Base-by-base conservation (phyloP, 257 asterid genomes). In the Lavandula angustifolia region DNA sequence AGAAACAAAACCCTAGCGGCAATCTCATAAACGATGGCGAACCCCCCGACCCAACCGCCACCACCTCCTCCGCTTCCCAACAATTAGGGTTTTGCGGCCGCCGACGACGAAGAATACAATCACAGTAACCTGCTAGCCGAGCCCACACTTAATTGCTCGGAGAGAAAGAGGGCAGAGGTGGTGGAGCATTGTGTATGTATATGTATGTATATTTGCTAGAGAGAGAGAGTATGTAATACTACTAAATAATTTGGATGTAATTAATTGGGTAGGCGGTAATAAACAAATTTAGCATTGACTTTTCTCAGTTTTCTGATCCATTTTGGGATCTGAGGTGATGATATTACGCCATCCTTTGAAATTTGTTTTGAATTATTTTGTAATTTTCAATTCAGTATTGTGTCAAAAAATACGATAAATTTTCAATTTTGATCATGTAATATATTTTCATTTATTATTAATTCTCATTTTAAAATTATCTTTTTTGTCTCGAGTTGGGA, bases 11-110 rank as follows among this genome's bases (percentile, higher is more conserved):
- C 27, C 59, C 46, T 53, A 60, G 48, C 37, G 42, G n/a, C 6
- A 59, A 64, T 65, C 73, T 68, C 53, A 42, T 60, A 44, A 60
- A 33, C 33, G 38, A 7, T 16, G 50, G 69, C 34, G 37, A 69
- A 72, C 42, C 60, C 35, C 67, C 35, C 56, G 33, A 33, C 54
- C 73, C 67, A 22, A 66, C 66, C 63, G 33, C 54, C 37, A 29
- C 62, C 27, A 18, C 70, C 50, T 22, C 27, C 27, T 22, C 27
- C 27, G 48, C 51, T 22, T 33, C 33, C 41, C 47, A 55, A 31
- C 18, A 70, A 62, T 65, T 69, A 78, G 83, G 83, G 78, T 54
- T 78, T 69, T 62, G 72, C 59, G 67, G 57, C 69, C 60, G 73
- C 42, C 27, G 2, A 22, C 27, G 27, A 22, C 59, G 64, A 18